These are phyloP conservation scores for Akanthomyces dipterigenus DNA, from an alignment of 2,329 filamentous ascomycete species.

Conservation along the genomic window DNA sequence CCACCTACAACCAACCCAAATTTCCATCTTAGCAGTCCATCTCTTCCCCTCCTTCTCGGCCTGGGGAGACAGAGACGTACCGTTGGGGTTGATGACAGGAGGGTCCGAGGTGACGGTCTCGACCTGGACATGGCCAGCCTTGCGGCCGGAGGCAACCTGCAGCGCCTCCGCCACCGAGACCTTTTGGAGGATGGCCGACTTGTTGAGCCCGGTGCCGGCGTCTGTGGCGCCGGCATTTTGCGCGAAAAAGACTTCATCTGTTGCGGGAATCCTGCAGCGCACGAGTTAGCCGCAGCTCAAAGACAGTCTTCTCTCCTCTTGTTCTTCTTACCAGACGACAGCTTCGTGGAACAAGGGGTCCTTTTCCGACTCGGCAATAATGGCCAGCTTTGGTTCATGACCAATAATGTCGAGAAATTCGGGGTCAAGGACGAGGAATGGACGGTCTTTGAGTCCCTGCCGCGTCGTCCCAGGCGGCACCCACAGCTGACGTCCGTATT, in stretches of 20 bases:
- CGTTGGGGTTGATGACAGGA: slow-evolving; percentile 43
- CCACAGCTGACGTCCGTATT: neutral
- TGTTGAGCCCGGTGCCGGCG: slow-evolving; percentile 43
- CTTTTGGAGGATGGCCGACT: slow-evolving; percentile 45
- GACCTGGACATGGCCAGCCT: slow-evolving; percentile 35
- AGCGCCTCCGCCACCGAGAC: slow-evolving; percentile 39
- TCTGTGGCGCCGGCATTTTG: slow-evolving; percentile 42
- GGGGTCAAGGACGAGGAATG: slow-evolving; percentile 41
- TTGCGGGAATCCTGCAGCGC: slow-evolving; percentile 23
- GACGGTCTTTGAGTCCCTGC: slow-evolving; percentile 30
- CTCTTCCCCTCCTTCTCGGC: accelerated
- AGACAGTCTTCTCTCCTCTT: too few species aligned
- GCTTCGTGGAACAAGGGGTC: slow-evolving; percentile 50
- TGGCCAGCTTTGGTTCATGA: slow-evolving; percentile 39
- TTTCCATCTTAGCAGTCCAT: neutral
- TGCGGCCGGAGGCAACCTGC: slow-evolving; percentile 29
- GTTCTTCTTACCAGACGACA: slow-evolving; percentile 40
- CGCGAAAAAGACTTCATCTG: slow-evolving; percentile 48
- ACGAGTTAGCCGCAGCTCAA: too few species aligned
- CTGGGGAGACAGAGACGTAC: slow-evolving; percentile 22
- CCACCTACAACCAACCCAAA: slow-evolving; percentile 33
- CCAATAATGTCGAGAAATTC: slow-evolving; percentile 47
- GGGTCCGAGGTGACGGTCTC: slow-evolving; percentile 35
- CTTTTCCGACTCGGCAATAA: slow-evolving; percentile 36
- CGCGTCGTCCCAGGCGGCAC: slow-evolving; percentile 36